Conservation (phyloP, 495 filamentous ascomycete species). For the Pyrenula massariospora region DNA sequence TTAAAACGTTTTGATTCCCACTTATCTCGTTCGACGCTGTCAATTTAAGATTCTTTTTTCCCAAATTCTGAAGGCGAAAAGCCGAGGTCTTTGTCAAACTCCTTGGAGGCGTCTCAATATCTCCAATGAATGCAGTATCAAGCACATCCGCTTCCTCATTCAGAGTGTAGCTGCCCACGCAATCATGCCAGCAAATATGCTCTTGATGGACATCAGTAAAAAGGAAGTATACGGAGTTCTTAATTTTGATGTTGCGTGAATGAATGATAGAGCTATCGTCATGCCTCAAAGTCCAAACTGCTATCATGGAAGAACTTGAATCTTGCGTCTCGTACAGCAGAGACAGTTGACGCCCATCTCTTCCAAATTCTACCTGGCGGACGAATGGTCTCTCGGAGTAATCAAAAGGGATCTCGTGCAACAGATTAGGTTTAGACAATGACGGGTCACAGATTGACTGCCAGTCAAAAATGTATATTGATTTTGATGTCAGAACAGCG, state of each 20-base stretch:
- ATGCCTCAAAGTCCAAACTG: background rate
- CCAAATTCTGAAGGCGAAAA: background rate
- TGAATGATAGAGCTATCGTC: background rate
- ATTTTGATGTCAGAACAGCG: constrained; percentile 49
- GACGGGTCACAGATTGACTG: no score
- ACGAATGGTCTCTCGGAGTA: background rate
- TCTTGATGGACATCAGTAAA: background rate
- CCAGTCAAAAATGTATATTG: background rate
- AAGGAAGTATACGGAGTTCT: background rate
- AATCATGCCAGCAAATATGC: background rate
- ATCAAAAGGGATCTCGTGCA: background rate
- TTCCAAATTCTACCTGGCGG: background rate
- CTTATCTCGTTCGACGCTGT: background rate
- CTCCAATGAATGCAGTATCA: background rate
- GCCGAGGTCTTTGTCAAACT: background rate
- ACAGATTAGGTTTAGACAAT: background rate
- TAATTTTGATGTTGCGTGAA: background rate
- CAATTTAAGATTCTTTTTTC: background rate
- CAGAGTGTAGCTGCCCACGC: background rate
- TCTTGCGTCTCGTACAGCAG: background rate
- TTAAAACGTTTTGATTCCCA: constrained; percentile 12
- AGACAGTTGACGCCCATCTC: background rate
- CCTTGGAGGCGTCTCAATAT: background rate
- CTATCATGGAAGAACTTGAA: background rate
- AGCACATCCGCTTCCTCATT: background rate